Evolutionary conservation across 192 early-diverging fungal genomes (phyloP).

Genomic region (Coemansia biformis): DNA sequence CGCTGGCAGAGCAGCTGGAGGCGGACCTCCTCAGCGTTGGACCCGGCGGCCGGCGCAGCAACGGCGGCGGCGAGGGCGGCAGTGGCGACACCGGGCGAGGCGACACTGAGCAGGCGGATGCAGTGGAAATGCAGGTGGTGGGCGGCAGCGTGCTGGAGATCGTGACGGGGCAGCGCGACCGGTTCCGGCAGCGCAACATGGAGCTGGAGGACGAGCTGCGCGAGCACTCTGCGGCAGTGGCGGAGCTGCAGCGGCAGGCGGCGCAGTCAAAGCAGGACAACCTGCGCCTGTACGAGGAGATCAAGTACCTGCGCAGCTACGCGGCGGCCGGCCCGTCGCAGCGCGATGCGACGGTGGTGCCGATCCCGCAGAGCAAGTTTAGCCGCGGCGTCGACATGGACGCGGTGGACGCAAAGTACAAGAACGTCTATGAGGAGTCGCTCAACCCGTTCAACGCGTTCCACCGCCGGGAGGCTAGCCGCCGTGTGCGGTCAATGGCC

Average conservation of each 20-base stretch:
- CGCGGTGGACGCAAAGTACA: conserved; percentile 61
- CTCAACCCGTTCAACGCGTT: conserved; percentile 89
- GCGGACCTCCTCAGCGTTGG: conserved; percentile 22
- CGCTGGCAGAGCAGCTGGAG: conserved; percentile 43
- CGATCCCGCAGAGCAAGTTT: conserved; percentile 32
- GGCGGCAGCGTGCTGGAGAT: conserved; percentile 61
- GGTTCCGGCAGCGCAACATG: conserved; percentile 82
- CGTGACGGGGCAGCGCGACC: conserved; percentile 80
- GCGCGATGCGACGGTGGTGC: neutral
- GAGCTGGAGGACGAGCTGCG: conserved; percentile 75
- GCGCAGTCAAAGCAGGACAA: conserved; percentile 76
- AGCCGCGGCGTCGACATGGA: conserved; percentile 22
- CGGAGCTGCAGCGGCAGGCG: conserved; percentile 59
- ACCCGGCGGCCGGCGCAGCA: neutral
- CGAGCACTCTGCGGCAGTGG: conserved; percentile 34
- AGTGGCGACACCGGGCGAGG: neutral
- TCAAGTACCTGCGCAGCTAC: conserved; percentile 81
- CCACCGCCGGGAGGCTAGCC: conserved; percentile 64
- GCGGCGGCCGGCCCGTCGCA: conserved; percentile 15
- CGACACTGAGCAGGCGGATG: neutral
- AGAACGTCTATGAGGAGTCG: conserved; percentile 75
- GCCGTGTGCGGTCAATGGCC: conserved; percentile 68
- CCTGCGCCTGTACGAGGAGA: conserved; percentile 82
- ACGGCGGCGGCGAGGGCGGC: too few species aligned
- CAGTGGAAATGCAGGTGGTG: conserved; percentile 5